Percentiles rank a stretch among this genome's conserved stretches.
phyloP scores from a whole-genome alignment of 1,139 yeast genomes.

The Yamadazyma atmosphaerica region DNA sequence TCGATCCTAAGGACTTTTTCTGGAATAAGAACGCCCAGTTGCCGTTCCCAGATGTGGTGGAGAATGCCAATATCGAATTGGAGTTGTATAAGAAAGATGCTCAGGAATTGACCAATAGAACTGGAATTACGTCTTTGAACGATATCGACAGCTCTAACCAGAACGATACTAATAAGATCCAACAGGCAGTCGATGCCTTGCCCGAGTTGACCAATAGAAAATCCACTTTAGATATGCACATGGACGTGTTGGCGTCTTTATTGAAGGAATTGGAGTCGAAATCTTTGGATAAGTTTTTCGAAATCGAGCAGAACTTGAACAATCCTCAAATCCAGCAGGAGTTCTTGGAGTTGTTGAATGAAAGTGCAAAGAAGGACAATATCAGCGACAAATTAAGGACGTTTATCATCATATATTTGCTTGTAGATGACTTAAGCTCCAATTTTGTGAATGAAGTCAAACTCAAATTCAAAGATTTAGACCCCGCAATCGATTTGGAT shows the following conservation, averaged over 20 bases:
- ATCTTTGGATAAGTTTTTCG: constrained; percentile 85
- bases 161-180: constrained; percentile 70
- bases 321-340: constrained; percentile 62
- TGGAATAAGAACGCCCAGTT: constrained; percentile 82
- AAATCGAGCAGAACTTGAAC: constrained; percentile 78
- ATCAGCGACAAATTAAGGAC: constrained; percentile 83
- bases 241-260: constrained; percentile 88
- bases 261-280: constrained; percentile 83
- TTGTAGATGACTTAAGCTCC: constrained; percentile 58
- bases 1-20: constrained; percentile 90
- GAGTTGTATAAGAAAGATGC: constrained; percentile 85
- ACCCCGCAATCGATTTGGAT: constrained; percentile 59
- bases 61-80: constrained; percentile 84
- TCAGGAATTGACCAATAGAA: constrained; percentile 73
- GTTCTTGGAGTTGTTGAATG: constrained; percentile 56
- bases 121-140: constrained; percentile 69
- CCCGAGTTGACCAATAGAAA: constrained; percentile 92
- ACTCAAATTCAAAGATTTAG: constrained; percentile 52
- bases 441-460: constrained; percentile 70
- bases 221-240: constrained; percentile 89
- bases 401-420: constrained; percentile 67
- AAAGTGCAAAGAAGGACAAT: constrained; percentile 54
- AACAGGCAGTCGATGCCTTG: constrained; percentile 85
- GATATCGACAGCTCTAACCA: constrained; percentile 68
- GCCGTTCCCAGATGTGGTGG: constrained; percentile 98